phyloP scores from a whole-genome alignment of 2,329 filamentous ascomycete species.

The Berkeleyomyces basicola region DNA sequence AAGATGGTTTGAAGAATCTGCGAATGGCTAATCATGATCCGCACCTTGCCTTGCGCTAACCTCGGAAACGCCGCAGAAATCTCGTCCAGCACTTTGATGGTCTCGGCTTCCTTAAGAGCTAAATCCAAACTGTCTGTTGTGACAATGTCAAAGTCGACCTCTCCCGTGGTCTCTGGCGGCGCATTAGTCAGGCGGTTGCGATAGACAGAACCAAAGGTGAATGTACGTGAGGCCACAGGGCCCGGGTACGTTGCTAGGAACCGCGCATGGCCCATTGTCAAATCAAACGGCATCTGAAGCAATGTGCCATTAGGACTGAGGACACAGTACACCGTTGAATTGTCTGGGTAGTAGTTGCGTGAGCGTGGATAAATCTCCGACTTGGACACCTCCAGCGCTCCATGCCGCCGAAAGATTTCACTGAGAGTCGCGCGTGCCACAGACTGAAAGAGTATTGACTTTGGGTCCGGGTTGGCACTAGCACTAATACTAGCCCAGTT shows the following conservation, averaged over 20 bases:
- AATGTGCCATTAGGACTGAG: conserved; percentile 74
- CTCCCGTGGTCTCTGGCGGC: conserved; percentile 66
- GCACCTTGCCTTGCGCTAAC: conserved; percentile 55
- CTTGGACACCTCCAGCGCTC: conserved; percentile 65
- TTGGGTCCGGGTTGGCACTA: conserved; percentile 36
- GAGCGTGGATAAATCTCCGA: conserved; percentile 70
- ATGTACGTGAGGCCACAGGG: conserved; percentile 55
- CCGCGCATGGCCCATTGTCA: conserved; percentile 77
- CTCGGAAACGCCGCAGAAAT: conserved; percentile 68
- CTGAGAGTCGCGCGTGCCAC: conserved; percentile 59
- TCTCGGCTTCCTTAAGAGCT: conserved; percentile 80
- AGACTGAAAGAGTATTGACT: conserved; percentile 45
- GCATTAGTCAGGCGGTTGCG: conserved; percentile 63
- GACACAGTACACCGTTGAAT: conserved; percentile 49
- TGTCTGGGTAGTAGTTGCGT: conserved; percentile 50
- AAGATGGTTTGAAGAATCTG: conserved; percentile 77
- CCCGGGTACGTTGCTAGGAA: conserved; percentile 55
- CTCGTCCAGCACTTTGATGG: conserved; percentile 87
- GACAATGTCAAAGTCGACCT: conserved; percentile 95
- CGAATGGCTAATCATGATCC: conserved; percentile 80
- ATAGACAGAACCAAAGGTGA: conserved; percentile 77
- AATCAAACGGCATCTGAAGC: conserved; percentile 82
- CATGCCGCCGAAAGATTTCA: conserved; percentile 73
- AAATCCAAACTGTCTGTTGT: conserved; percentile 66
- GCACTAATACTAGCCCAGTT: conserved; percentile 55